Base-by-base conservation (phyloP, 768 basidiomycete genomes). In the Grammothele lineata region DNA sequence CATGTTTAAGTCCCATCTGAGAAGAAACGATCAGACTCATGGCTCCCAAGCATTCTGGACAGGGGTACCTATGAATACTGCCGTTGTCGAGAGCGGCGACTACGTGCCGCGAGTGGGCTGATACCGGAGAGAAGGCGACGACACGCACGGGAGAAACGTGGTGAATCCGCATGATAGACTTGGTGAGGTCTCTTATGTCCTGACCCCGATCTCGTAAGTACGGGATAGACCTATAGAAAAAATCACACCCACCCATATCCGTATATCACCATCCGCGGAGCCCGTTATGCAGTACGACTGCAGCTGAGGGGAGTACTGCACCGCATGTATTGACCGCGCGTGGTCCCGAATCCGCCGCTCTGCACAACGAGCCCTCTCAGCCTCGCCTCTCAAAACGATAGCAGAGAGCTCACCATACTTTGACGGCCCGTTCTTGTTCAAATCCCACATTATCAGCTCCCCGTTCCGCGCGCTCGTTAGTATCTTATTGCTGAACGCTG, bases 361-460 rank as follows among this genome's bases (percentile, higher is more conserved):
- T 48, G n/a, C n/a, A 9, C 12, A 19, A 14, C 40, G 26, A 30
- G 15, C 15, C 23, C 33, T n/a, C n/a, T n/a, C n/a, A n/a, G n/a
- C n/a, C n/a, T n/a, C n/a, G n/a, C n/a, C 12, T 4, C 12, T 33
- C 12, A 12, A 33, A 33, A 17, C 32, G 32, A 33, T 17, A 33
- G 36, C 7, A 36, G 35, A 36, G 17, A 36, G 27, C 35, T 51
- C 57, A 90, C 87, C 87, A 56, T 78, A 86, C 66, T 89, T 90
- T 34, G 77, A 76, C 2, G 70, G 59, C 3, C 85, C 83, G 18
- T 73, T 64, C 61, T 81, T 85, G 55, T 82, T 78, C 23, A 89
- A 54, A 60, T 90, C 87, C 88, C 88, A 91, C 72, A 89, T 77
- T 24, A 89, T 85, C 30, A 91, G 74, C 43, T 90, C 88, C 1